Conservation (phyloP, 352 stramenopile species). For the Phytophthora tentaculata region DNA sequence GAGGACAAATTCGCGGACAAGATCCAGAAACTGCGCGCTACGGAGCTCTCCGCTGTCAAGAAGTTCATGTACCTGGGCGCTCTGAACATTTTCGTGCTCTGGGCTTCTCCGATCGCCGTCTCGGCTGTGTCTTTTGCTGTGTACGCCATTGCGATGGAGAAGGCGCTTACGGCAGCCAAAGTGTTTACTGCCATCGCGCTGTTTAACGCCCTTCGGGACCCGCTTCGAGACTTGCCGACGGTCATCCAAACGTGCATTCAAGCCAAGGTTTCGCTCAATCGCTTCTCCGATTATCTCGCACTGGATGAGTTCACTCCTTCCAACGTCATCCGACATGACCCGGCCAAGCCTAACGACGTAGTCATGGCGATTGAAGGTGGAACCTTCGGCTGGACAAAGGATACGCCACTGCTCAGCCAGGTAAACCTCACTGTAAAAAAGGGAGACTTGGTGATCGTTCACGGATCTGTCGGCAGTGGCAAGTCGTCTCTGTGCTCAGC, state of each 20-base stretch:
- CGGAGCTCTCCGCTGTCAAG: constrained; percentile 85
- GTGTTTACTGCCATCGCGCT: constrained; percentile 62
- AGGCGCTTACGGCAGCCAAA: constrained; percentile 53
- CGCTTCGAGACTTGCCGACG: constrained; percentile 41
- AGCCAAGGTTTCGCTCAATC: constrained; percentile 40
- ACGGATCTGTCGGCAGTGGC: constrained; percentile 52
- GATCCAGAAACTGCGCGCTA: constrained; percentile 62
- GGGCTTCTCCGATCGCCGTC: constrained; percentile 50
- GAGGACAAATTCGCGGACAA: constrained; percentile 85
- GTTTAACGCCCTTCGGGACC: constrained; percentile 52
- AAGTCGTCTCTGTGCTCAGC: constrained; percentile 67
- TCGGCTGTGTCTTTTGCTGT: constrained; percentile 56
- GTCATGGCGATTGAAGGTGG: constrained; percentile 38
- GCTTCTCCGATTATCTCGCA: constrained; percentile 46
- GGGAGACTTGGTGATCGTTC: constrained; percentile 61
- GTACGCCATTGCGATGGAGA: constrained; percentile 45
- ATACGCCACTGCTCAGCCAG: constrained; percentile 35
- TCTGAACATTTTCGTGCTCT: constrained; percentile 69
- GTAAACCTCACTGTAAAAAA: constrained; percentile 47
- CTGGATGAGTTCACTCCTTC: constrained; percentile 30
- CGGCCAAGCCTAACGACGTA: constrained; percentile 12
- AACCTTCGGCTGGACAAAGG: constrained; percentile 43
- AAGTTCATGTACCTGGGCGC: constrained; percentile 49
- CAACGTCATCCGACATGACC: constrained; percentile 29
- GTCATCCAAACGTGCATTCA: constrained; percentile 52